A percentile compares a stretch with the other conserved stretches of the same genome.
phyloP scores from a whole-genome alignment of 495 filamentous ascomycete species.

The Aspergillus sclerotiicarbonarius region DNA sequence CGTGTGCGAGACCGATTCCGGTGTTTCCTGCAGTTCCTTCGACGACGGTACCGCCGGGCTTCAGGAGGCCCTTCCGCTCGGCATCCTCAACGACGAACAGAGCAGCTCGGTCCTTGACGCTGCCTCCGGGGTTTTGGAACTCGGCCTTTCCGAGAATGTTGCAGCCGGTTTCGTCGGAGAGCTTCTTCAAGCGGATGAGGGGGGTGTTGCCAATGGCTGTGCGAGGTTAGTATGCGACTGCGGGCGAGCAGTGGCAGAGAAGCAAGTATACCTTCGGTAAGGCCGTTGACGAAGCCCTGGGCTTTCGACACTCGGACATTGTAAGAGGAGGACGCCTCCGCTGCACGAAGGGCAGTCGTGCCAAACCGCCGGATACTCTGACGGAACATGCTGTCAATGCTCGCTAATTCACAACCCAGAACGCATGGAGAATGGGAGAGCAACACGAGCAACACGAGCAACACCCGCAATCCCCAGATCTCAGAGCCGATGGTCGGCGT shows the following conservation, averaged over 20 bases:
- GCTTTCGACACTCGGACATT: constrained; percentile 70
- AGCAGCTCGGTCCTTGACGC: constrained; percentile 94
- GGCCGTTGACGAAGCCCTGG: constrained; percentile 78
- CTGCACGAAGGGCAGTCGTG: constrained; percentile 52
- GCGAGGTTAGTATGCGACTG: constrained; percentile 2
- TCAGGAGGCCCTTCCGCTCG: constrained; percentile 78
- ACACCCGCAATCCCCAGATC: constrained; percentile 11
- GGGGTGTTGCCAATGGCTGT: constrained; percentile 96
- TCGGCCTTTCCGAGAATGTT: constrained; percentile 95
- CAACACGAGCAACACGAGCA: too few species aligned
- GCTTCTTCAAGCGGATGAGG: constrained; percentile 79
- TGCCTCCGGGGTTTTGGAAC: constrained; percentile 97
- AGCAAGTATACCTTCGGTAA: constrained; percentile 71
- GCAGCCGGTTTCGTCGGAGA: constrained; percentile 92
- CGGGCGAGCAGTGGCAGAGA: constrained; percentile 1
- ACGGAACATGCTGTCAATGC: constrained; percentile 51
- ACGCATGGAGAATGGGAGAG: background rate
- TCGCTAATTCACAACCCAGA: background rate
- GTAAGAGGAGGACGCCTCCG: constrained; percentile 56
- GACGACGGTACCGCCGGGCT: constrained; percentile 87
- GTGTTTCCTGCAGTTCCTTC: constrained; percentile 98
- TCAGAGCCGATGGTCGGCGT: constrained; percentile 22
- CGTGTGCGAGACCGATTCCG: constrained; percentile 94
- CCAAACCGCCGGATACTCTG: constrained; percentile 55
- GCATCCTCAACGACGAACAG: constrained; percentile 92